Evolutionary conservation across 2,329 filamentous ascomycete species (phyloP), one percentile per base, ranked within the genome.

Genomic region (Myriangium duriaei): DNA sequence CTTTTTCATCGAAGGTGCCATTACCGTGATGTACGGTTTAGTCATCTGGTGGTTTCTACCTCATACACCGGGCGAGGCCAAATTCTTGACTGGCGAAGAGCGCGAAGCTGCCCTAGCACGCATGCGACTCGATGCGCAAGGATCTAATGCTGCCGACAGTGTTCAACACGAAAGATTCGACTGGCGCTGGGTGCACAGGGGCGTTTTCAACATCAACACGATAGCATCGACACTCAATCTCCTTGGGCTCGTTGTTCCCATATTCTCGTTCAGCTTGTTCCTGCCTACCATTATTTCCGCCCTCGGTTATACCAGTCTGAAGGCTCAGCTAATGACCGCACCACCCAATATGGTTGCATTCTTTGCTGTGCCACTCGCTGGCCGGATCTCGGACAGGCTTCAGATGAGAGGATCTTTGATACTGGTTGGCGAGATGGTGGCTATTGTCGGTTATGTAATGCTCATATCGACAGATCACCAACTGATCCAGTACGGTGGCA

Each of bases 301-400:
- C 4, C 67, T 83, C 4, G 69, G 72, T n/a, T 81, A 78, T 53
- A 65, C 58, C 41, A 62, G 66, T 11, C 72, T 76, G 33, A 58
- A 65, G 15, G 56, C 58, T 2, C 58, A 61, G 41, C 54, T 61
- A n/a, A 48, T 60, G 34, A 60, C 56, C 10, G 57, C 58, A 1
- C 58, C 58, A 7, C 57, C 56, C 1, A 59, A 59, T 48, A 52
- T 58, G 39, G 37, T 53, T 11, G n/a, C n/a, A n/a, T n/a, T n/a
- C n/a, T n/a, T n/a, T n/a, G n/a, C n/a, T n/a, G n/a, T 26, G 21
- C 21, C 7, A n/a, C 21, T 26, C 21, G 50, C 51, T 5, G 52
- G 58, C 1, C 47, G 47, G 14, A 39, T 58, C 3, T 60, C 58
- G 39, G 55, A 60, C 40, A 45, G 47, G 13, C 49, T 53, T 42